Percentiles rank a stretch among this genome's conserved stretches.
phyloP scores from a whole-genome alignment of 164 flowering plant species.

The Vitis rotundifolia region DNA sequence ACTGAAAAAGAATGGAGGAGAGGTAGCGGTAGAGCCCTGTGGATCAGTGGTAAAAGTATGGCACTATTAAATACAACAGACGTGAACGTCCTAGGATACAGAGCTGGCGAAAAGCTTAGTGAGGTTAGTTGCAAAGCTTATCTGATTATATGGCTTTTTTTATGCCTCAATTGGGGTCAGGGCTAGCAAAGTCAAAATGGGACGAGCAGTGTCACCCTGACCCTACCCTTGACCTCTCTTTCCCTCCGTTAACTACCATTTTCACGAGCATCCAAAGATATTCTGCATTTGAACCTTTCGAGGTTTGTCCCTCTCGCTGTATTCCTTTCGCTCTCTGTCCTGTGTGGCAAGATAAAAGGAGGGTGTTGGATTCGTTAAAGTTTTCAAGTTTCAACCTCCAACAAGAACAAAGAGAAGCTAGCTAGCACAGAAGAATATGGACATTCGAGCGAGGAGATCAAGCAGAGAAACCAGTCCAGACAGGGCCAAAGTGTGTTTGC shows the following conservation, averaged over 20 bases:
- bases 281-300: background rate
- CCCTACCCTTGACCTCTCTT: background rate
- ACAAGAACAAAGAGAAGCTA: background rate
- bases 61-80: no score
- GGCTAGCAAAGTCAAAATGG: no score
- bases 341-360: background rate
- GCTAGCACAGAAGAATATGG: constrained; percentile 22
- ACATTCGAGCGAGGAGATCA: constrained; percentile 28
- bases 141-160: background rate
- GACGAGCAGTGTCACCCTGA: background rate
- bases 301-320: background rate
- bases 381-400: background rate
- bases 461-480: constrained; percentile 45
- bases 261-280: background rate
- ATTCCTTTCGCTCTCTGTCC: background rate
- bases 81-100: no score
- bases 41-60: no score
- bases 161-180: no score
- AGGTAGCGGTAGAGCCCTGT: no score
- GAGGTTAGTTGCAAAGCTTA: background rate
- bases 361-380: background rate
- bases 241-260: background rate
- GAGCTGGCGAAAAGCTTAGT: background rate
- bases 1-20: no score
- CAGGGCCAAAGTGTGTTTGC: constrained; percentile 22